Evolutionary conservation across 805 yeast species (phyloP).

Genomic region (Brettanomyces naardenensis): DNA sequence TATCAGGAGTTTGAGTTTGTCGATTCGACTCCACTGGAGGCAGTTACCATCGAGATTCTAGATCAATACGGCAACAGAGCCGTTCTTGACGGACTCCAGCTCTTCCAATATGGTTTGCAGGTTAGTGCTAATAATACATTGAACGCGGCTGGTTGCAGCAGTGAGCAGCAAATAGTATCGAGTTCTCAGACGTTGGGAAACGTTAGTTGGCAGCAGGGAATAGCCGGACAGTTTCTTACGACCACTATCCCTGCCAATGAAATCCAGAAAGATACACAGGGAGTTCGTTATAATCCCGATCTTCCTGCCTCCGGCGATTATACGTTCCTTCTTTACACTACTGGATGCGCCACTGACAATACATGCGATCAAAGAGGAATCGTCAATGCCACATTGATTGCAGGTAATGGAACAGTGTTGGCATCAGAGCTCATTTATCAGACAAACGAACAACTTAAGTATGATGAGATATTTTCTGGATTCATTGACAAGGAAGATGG

Average conservation of each 20-base stretch:
- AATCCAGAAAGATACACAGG: constrained; percentile 23
- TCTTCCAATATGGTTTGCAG: constrained; percentile 51
- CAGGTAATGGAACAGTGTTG: constrained; percentile 36
- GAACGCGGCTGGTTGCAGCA: constrained; percentile 56
- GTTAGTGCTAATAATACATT: constrained; percentile 70
- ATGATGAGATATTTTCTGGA: constrained; percentile 72
- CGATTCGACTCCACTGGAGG: constrained; percentile 51
- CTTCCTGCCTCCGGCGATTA: constrained; percentile 70
- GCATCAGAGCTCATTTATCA: constrained; percentile 53
- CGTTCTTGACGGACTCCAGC: constrained; percentile 63
- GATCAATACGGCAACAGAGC: constrained; percentile 65
- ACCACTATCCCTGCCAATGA: constrained; percentile 22
- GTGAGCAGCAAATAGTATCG: constrained; percentile 3
- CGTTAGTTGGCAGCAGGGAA: constrained; percentile 17
- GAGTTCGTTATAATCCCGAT: constrained; percentile 56
- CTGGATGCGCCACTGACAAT: constrained; percentile 69
- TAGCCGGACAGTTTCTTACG: constrained; percentile 14
- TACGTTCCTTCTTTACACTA: constrained; percentile 67
- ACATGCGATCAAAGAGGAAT: constrained; percentile 68
- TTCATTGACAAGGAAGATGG: constrained; percentile 40
- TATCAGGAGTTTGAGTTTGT: constrained; percentile 81
- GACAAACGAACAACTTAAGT: constrained; percentile 72
- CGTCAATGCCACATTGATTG: constrained; percentile 65
- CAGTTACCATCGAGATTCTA: constrained; percentile 55
- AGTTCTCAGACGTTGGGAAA: constrained; percentile 12